Base-by-base conservation (phyloP, 768 basidiomycete species). In the Hericium rajendrae region DNA sequence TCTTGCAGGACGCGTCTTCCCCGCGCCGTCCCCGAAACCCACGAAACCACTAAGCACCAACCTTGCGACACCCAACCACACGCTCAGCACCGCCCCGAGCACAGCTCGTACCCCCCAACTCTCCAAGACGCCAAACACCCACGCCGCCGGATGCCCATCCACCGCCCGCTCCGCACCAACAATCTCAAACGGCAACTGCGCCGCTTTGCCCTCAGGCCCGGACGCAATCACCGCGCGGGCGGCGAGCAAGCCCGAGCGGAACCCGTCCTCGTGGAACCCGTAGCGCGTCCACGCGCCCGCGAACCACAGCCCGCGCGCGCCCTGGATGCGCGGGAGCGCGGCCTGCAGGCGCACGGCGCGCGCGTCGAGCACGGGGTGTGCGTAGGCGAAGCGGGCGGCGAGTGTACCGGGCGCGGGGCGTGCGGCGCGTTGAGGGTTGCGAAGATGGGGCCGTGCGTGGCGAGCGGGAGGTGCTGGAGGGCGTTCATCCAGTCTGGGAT, bases 221-320 rank as follows among this genome's bases (percentile, higher is more conserved):
- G 8, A 13, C 11, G 4, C n/a, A 2, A 50, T 50, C 24, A 66
- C 53, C 12, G 61, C 5, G 59, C 62, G 73, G 3, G 67, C 72
- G 11, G 69, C 72, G 50, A 68, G 67, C 38, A 78, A 63, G 8
- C 76, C 77, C 1, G 74, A 71, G 2, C 77, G 70, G 66, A 88
- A 88, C 2, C 84, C 86, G 64, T 89, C 89, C 70, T 90, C 87
- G 70, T 91, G 88, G 74, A 91, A 89, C 16, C 87, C 88, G 63
- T 88, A 89, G 57, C 80, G 80, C 48, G 83, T 76, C 74, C 84
- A 91, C 24, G 88, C 88, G 10, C 86, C 85, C 2, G 74, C 85
- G 65, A 71, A 80, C 8, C 83, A 77, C 61, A 88, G 77, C 4
- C 78, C 77, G 9, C 84, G 76, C 49, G 64, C 76, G 63, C 80